These are phyloP conservation scores for Strombidium stylifer DNA, from an alignment of 73 alveolate species.

Conservation along the genomic window DNA sequence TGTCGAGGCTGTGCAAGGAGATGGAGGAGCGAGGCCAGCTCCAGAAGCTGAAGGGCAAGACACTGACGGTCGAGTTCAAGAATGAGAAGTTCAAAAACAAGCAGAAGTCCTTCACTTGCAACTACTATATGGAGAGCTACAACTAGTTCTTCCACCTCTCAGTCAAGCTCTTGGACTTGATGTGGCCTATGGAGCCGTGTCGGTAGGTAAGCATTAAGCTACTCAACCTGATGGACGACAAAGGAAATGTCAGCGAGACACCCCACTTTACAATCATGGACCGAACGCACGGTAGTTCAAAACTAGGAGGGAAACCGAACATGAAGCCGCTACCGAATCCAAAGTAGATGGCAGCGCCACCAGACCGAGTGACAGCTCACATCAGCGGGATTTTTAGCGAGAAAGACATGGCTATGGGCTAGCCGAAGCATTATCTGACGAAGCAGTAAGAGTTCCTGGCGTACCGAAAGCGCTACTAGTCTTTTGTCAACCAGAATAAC, in stretches of 20 bases:
- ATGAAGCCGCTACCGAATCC: too few relatives aligned
- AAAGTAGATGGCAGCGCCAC: too few relatives aligned
- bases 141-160: conserved; percentile 5
- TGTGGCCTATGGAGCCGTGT: conserved; percentile 37
- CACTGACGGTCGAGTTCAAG: conserved; percentile 34
- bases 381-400: too few relatives aligned
- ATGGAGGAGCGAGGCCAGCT: conserved; percentile 35
- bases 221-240: conserved; percentile 21
- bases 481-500: too few relatives aligned
- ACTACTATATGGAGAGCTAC: background rate
- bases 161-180: conserved; percentile 2
- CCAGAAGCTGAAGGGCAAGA: conserved; percentile 18
- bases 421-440: too few relatives aligned
- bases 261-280: conserved; percentile 4
- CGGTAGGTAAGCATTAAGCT: conserved; percentile 24
- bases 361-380: too few relatives aligned
- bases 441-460: too few relatives aligned
- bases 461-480: too few relatives aligned
- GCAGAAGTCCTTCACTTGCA: conserved; percentile 26
- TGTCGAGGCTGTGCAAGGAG: conserved; percentile 29
- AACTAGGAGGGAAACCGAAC: conserved; percentile 29
- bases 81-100: conserved; percentile 21
- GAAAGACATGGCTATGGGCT: too few relatives aligned
- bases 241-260: conserved; percentile 6
- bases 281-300: conserved; percentile 14